phyloP scores from a whole-genome alignment of 331 rosid species.

The Cydonia oblonga region DNA sequence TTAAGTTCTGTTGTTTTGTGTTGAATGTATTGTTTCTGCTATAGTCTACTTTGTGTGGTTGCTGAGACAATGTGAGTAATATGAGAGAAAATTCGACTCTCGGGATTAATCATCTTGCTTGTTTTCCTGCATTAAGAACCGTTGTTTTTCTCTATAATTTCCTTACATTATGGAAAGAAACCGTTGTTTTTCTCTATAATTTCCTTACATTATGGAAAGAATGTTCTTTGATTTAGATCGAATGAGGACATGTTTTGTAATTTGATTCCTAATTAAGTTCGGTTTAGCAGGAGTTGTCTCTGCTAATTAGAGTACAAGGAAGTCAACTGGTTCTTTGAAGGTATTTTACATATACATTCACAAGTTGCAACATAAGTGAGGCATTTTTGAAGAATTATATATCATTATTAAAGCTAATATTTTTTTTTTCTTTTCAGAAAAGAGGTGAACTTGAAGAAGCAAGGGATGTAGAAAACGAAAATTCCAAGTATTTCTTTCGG shows the following conservation, averaged over 20 bases:
- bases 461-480: conserved; percentile 26
- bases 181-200: not conserved
- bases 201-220: not conserved
- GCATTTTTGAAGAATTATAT: not conserved
- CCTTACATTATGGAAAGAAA: not conserved
- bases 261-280: not conserved
- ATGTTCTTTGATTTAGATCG: not conserved
- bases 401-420: not conserved
- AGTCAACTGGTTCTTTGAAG: conserved; percentile 34
- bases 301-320: conserved; percentile 28
- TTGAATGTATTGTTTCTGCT: not conserved
- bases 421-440: conserved; percentile 19
- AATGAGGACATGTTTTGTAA: not conserved
- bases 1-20: not conserved
- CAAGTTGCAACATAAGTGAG: not conserved
- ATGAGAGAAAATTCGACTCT: not conserved
- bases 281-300: conserved; percentile 21
- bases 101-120: not conserved
- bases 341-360: conserved; percentile 4
- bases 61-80: no score
- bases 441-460: conserved; percentile 28
- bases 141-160: not conserved
- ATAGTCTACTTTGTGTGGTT: no score
- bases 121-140: not conserved
- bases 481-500: conserved; percentile 39